These are phyloP conservation scores for Mycogone perniciosa DNA, from an alignment of 2,329 filamentous ascomycete genomes.

Conservation along the genomic window DNA sequence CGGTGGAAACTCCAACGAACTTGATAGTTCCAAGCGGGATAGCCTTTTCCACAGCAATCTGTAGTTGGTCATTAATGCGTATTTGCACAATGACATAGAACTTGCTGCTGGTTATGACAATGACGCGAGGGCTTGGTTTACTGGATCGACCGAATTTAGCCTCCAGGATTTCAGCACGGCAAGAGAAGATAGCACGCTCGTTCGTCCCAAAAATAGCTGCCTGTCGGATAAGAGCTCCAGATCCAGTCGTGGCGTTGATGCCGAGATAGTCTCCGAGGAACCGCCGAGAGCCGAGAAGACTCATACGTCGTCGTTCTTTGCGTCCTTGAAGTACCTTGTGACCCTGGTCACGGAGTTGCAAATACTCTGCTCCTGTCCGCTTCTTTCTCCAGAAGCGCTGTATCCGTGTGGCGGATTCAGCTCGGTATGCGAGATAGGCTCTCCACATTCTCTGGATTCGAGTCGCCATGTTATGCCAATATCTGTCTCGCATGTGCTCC, in stretches of 20 bases:
- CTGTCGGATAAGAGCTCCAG: slow-evolving; percentile 72
- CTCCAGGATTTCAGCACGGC: slow-evolving; percentile 81
- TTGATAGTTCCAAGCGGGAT: slow-evolving; percentile 85
- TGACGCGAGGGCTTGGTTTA: slow-evolving; percentile 78
- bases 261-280: slow-evolving; percentile 95
- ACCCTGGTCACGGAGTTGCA: slow-evolving; percentile 82
- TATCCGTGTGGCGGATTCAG: slow-evolving; percentile 87
- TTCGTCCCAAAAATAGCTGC: slow-evolving; percentile 63
- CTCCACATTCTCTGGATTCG: slow-evolving; percentile 96
- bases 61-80: slow-evolving; percentile 72
- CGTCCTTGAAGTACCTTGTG: slow-evolving; percentile 73
- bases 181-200: slow-evolving; percentile 81
- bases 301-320: slow-evolving; percentile 88
- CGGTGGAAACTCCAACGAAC: slow-evolving; percentile 70
- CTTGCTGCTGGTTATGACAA: slow-evolving; percentile 78
- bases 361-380: slow-evolving; percentile 80
- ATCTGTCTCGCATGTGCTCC: slow-evolving; percentile 94
- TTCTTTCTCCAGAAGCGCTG: slow-evolving; percentile 95
- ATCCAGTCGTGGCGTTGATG: slow-evolving; percentile 71
- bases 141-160: slow-evolving; percentile 95
- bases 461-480: slow-evolving; percentile 99
- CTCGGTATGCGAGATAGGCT: slow-evolving; percentile 87
- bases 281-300: slow-evolving; percentile 80
- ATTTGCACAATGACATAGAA: slow-evolving; percentile 86
- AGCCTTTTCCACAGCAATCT: slow-evolving; percentile 74